These are phyloP conservation scores for Fusarium hostae DNA, from an alignment of 2,329 filamentous ascomycete species.

Conservation along the genomic window DNA sequence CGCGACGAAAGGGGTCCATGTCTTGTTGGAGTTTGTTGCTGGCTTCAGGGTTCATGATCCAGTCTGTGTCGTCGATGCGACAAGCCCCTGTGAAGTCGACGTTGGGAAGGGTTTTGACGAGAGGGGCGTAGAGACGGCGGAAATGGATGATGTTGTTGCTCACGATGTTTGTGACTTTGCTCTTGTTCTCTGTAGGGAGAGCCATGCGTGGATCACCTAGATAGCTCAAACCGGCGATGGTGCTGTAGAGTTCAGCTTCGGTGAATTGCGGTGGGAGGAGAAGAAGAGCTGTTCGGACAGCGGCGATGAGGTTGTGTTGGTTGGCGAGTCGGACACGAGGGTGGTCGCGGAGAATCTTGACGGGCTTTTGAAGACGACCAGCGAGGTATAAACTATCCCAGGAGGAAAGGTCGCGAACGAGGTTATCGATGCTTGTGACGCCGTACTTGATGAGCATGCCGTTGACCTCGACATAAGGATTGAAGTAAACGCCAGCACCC, in stretches of 20 bases:
- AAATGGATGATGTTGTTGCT: slow-evolving; percentile 92
- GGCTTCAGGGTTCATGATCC: slow-evolving; percentile 58
- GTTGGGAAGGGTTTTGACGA: slow-evolving; percentile 91
- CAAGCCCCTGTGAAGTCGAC: slow-evolving; percentile 75
- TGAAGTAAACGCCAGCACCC: slow-evolving; percentile 97
- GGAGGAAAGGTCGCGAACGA: slow-evolving; percentile 85
- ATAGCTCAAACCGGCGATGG: slow-evolving; percentile 93
- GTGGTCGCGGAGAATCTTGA: slow-evolving; percentile 96
- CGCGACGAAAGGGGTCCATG: slow-evolving; percentile 89
- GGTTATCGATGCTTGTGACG: slow-evolving; percentile 91
- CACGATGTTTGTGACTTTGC: slow-evolving; percentile 95
- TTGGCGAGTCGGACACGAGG: slow-evolving; percentile 92
- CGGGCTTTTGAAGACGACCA: slow-evolving; percentile 93
- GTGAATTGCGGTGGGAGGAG: slow-evolving; percentile 86
- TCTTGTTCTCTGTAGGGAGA: slow-evolving; percentile 87
- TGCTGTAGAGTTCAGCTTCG: slow-evolving; percentile 87
- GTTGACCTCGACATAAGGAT: slow-evolving; percentile 93
- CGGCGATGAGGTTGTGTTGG: slow-evolving; percentile 93
- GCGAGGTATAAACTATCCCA: slow-evolving; percentile 98
- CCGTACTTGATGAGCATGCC: slow-evolving; percentile 98
- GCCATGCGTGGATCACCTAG: slow-evolving; percentile 97
- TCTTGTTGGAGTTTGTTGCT: slow-evolving; percentile 83
- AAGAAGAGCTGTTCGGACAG: slow-evolving; percentile 87
- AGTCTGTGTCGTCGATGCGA: slow-evolving; percentile 53
- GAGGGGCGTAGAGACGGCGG: slow-evolving; percentile 86